A percentile compares a stretch with the other conserved stretches of the same genome.
These are phyloP conservation scores for Neoboletus subvelutipes DNA, from an alignment of 768 basidiomycete genomes.

Conservation along the genomic window DNA sequence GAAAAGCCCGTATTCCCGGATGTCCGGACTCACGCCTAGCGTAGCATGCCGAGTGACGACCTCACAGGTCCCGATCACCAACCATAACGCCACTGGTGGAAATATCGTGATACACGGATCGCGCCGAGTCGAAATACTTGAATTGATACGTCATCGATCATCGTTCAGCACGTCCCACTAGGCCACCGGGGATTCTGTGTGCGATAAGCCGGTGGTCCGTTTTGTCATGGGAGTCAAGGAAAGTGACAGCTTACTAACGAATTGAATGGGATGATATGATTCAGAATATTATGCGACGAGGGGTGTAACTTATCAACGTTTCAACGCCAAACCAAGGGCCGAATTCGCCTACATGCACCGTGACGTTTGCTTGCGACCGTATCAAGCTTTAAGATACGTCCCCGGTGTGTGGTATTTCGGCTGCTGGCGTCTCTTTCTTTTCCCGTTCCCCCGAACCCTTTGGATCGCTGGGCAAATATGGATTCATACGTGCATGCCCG, in stretches of 20 bases:
- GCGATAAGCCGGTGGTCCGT: neutral
- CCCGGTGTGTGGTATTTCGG: neutral
- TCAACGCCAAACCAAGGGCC: neutral
- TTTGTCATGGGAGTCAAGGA: neutral
- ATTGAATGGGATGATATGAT: neutral
- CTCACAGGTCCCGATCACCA: no score
- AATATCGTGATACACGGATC: neutral
- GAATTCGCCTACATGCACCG: neutral
- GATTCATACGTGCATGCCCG: neutral
- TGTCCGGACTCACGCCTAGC: no score
- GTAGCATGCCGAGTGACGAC: no score
- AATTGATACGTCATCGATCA: neutral
- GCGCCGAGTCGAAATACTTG: neutral
- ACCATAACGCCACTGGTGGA: neutral
- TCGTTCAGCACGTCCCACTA: neutral
- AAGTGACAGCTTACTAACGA: neutral
- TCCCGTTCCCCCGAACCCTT: neutral
- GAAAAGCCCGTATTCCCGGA: no score
- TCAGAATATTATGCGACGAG: neutral
- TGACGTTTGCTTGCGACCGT: neutral
- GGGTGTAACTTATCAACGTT: neutral
- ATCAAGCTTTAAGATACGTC: neutral
- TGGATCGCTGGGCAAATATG: neutral
- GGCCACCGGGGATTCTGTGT: neutral
- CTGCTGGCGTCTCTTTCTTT: neutral